These are phyloP conservation scores for Blastobotrys parvus DNA, from an alignment of 805 yeast species.

Conservation along the genomic window DNA sequence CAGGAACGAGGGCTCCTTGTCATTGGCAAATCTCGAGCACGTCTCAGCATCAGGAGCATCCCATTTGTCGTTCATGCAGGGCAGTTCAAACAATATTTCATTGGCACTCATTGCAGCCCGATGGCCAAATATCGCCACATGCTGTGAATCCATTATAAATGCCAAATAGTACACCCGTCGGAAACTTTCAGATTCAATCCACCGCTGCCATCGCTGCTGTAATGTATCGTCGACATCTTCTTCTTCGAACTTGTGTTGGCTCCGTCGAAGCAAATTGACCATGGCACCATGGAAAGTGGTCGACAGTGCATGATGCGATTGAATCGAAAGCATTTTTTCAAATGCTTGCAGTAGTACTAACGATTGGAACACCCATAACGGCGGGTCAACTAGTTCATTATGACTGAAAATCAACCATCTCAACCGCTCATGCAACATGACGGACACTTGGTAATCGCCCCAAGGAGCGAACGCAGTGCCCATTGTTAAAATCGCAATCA, in stretches of 20 bases:
- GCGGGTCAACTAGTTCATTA: slow-evolving; percentile 20
- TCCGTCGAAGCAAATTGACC: slow-evolving; percentile 18
- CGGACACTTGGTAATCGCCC: slow-evolving; percentile 18
- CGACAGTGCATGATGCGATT: slow-evolving; percentile 22
- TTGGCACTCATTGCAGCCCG: slow-evolving; percentile 20
- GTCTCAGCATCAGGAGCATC: slow-evolving; percentile 12
- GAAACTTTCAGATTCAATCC: slow-evolving; percentile 23
- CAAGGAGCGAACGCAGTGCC: slow-evolving; percentile 20
- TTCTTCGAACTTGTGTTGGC: slow-evolving; percentile 5
- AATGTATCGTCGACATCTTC: not conserved
- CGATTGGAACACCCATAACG: slow-evolving; percentile 23
- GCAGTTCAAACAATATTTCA: slow-evolving; percentile 22
- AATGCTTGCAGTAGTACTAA: slow-evolving; percentile 22
- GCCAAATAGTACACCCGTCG: slow-evolving; percentile 20
- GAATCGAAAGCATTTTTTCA: slow-evolving; percentile 24
- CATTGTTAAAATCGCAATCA: slow-evolving; percentile 20
- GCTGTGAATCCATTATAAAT: slow-evolving; percentile 26
- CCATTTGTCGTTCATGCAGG: slow-evolving; percentile 21
- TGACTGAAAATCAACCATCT: slow-evolving; percentile 22
- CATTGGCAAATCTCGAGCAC: slow-evolving; percentile 11
- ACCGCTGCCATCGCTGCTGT: slow-evolving; percentile 16
- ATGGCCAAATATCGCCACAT: slow-evolving; percentile 23
- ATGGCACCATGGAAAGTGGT: slow-evolving; percentile 25
- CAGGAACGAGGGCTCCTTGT: slow-evolving; percentile 13
- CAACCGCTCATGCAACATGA: slow-evolving; percentile 21